Evolutionary conservation across 768 basidiomycete species (phyloP).

Genomic region (Rubroboletus satanas): DNA sequence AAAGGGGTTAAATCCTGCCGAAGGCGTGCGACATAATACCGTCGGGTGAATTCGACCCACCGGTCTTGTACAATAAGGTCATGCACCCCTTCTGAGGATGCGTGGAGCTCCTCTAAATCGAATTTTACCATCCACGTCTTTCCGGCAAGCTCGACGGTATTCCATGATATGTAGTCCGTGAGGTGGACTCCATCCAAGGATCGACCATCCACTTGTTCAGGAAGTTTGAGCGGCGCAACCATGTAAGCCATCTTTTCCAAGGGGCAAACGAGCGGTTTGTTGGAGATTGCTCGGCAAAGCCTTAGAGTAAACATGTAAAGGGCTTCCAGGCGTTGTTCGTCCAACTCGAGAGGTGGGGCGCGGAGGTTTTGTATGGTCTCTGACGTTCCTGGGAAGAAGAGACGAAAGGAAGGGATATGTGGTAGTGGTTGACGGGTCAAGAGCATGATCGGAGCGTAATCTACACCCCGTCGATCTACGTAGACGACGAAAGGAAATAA

Average conservation of each 20-base stretch:
- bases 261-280: conserved; percentile 62
- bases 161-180: conserved; percentile 57
- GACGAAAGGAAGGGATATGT: conserved; percentile 46
- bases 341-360: conserved; percentile 48
- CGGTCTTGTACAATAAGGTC: conserved; percentile 77
- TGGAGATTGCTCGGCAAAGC: conserved; percentile 56
- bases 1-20: conserved; percentile 68
- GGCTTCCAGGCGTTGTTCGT: conserved; percentile 41
- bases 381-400: conserved; percentile 55
- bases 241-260: conserved; percentile 58
- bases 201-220: conserved; percentile 26
- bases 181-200: conserved; percentile 31
- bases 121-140: conserved; percentile 51
- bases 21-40: conserved; percentile 56
- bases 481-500: conserved; percentile 41
- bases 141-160: conserved; percentile 49
- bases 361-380: conserved; percentile 42
- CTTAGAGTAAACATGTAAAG: conserved; percentile 63
- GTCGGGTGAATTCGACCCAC: conserved; percentile 68
- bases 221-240: conserved; percentile 54
- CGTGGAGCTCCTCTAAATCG: conserved; percentile 33
- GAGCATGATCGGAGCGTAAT: conserved; percentile 58
- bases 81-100: conserved; percentile 36
- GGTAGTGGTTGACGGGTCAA: conserved; percentile 69
- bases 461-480: conserved; percentile 25